A percentile compares a stretch with the other conserved stretches of the same genome.
Conservation (phyloP, 371 early-diverging fungal species). For the Lichtheimia ramosa region DNA sequence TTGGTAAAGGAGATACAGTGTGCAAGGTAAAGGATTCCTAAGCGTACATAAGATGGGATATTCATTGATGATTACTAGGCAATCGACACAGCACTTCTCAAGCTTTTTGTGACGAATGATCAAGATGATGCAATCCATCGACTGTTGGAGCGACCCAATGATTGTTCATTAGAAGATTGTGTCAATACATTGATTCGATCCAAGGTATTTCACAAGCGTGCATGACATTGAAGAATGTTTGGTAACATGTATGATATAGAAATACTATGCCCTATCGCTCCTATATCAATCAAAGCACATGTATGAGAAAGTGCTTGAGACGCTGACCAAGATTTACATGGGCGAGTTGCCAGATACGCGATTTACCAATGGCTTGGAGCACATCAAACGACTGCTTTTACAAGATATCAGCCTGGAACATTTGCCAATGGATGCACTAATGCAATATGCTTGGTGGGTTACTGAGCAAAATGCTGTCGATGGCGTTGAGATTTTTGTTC, state of each 20-base stretch:
- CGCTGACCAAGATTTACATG: conserved; percentile 62
- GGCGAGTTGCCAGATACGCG: conserved; percentile 55
- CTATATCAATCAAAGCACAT: conserved; percentile 59
- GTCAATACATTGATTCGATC: conserved; percentile 38
- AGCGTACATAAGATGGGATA: too few species aligned
- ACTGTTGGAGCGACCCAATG: conserved; percentile 55
- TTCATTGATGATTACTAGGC: conserved; percentile 33
- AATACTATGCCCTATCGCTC: conserved; percentile 65
- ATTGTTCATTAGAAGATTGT: conserved; percentile 55
- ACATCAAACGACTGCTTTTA: conserved; percentile 50
- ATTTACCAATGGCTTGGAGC: conserved; percentile 50
- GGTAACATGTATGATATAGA: conserved; percentile 18
- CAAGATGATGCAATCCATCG: conserved; percentile 39
- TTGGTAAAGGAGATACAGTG: conserved; percentile 28
- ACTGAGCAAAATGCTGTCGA: conserved; percentile 46
- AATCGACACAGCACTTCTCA: conserved; percentile 68
- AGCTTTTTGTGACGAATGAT: conserved; percentile 53
- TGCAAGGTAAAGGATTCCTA: conserved; percentile 22
- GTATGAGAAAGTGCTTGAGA: conserved; percentile 55
- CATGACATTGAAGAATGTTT: background rate
- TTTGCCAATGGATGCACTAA: conserved; percentile 33
- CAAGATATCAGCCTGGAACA: conserved; percentile 29
- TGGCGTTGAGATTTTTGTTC: conserved; percentile 52
- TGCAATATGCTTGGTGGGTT: conserved; percentile 65
- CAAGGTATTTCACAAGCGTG: conserved; percentile 32